phyloP scores from a whole-genome alignment of 805 yeast species.

The Candida silvatica region DNA sequence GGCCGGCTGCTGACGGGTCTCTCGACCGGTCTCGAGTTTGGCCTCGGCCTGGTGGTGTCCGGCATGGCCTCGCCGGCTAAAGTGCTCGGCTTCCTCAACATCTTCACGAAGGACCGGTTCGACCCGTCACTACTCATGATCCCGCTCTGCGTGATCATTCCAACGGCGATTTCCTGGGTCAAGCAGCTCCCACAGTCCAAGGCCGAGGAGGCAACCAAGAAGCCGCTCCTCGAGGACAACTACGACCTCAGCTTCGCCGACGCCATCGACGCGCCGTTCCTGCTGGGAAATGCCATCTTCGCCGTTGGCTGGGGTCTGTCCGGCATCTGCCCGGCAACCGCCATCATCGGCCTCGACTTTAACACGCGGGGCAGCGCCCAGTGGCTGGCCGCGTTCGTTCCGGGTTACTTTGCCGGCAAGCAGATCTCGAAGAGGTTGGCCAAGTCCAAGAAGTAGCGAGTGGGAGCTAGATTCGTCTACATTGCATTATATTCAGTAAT shows the following conservation, averaged over 20 bases:
- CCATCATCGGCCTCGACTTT: slow-evolving; percentile 22
- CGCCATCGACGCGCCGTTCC: slow-evolving; percentile 21
- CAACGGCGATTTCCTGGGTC: slow-evolving; percentile 33
- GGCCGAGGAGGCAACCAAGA: slow-evolving; percentile 3
- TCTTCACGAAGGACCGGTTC: slow-evolving; percentile 26
- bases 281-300: slow-evolving; percentile 35
- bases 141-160: slow-evolving; percentile 32
- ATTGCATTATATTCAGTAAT: no score
- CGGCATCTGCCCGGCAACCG: slow-evolving; percentile 52
- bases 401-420: slow-evolving; percentile 29
- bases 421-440: slow-evolving; percentile 41
- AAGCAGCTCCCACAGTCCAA: slow-evolving; percentile 11
- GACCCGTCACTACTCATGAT: slow-evolving; percentile 42
- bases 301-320: slow-evolving; percentile 47
- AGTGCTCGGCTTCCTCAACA: slow-evolving; percentile 36
- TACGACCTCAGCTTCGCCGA: slow-evolving; percentile 21
- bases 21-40: slow-evolving; percentile 28
- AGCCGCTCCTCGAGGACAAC: slow-evolving; percentile 13
- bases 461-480: no score
- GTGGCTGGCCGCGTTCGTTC: slow-evolving; percentile 22
- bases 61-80: slow-evolving; percentile 39
- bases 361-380: slow-evolving; percentile 15
- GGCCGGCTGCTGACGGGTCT: slow-evolving; percentile 12
- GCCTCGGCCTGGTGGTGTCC: slow-evolving; percentile 37
- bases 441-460: no score